Conservation (phyloP, 2,329 filamentous ascomycete species). For the Phialemonium atrogriseum region DNA sequence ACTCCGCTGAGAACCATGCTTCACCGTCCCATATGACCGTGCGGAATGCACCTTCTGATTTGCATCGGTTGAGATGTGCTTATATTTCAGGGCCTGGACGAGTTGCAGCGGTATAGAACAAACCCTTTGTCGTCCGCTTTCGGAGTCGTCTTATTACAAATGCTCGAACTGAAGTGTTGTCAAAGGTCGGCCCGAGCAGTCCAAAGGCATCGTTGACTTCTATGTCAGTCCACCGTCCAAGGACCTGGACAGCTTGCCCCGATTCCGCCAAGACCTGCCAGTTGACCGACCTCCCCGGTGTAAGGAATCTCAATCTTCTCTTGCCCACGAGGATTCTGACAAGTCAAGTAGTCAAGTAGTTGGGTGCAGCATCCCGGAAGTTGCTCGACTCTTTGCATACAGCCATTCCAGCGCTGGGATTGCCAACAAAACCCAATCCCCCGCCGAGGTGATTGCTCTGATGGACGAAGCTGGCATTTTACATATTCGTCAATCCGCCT, state of each 20-base stretch:
- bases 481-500: too few relatives aligned
- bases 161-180: conserved; percentile 77
- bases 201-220: conserved; percentile 95
- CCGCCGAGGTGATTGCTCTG: too few relatives aligned
- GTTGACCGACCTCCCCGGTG: conserved; percentile 95
- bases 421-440: too few relatives aligned
- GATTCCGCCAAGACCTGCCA: conserved; percentile 83
- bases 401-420: too few relatives aligned
- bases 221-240: conserved; percentile 92
- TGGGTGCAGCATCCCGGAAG: too few relatives aligned
- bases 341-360: too few relatives aligned
- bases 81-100: conserved; percentile 92
- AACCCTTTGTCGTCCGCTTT: conserved; percentile 92
- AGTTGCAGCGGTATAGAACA: conserved; percentile 83
- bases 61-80: conserved; percentile 59
- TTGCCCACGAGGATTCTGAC: too few relatives aligned
- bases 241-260: conserved; percentile 79
- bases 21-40: too few relatives aligned
- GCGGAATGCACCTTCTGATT: conserved; percentile 55
- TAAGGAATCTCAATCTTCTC: too few relatives aligned
- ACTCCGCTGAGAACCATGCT: too few relatives aligned
- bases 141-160: conserved; percentile 89
- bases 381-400: too few relatives aligned
- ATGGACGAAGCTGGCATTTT: too few relatives aligned
- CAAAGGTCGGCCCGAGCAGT: conserved; percentile 83